Evolutionary conservation across 805 yeast species (phyloP).

Genomic region (Suhomyces vadensis): DNA sequence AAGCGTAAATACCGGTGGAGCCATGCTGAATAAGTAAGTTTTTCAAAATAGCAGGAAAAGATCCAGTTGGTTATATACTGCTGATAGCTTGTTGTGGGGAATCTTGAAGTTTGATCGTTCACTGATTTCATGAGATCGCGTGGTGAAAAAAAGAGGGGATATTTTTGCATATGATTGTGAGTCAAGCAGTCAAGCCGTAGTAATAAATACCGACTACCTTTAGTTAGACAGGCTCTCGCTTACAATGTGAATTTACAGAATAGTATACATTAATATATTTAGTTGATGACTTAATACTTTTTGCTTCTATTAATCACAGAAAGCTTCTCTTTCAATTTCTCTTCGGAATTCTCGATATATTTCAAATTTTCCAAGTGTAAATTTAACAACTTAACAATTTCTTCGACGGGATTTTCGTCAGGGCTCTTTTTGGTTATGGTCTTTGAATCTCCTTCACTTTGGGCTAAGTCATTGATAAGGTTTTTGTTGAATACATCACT

Average conservation of each 20-base stretch:
- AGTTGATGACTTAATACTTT: background rate
- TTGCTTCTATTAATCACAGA: constrained; percentile 28
- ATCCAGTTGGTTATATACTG: too few species aligned
- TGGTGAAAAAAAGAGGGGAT: constrained; percentile 1
- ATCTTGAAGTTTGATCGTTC: too few species aligned
- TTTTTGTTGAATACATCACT: constrained; percentile 74
- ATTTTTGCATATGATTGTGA: too few species aligned
- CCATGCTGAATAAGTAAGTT: constrained; percentile 20
- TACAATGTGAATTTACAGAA: background rate
- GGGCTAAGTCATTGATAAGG: constrained; percentile 40
- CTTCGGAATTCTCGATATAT: constrained; percentile 78
- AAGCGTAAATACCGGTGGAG: constrained; percentile 29
- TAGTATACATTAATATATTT: background rate
- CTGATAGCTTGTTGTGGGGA: too few species aligned
- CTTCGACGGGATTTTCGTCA: constrained; percentile 52
- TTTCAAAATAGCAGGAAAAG: background rate
- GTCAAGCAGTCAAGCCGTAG: background rate
- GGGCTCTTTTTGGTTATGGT: constrained; percentile 20
- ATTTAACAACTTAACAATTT: constrained; percentile 78
- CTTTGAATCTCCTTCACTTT: constrained; percentile 14
- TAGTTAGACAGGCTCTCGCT: too few species aligned
- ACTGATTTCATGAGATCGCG: too few species aligned
- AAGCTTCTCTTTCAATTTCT: constrained; percentile 65
- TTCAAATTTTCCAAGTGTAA: constrained; percentile 87
- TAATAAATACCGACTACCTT: too few species aligned